These are phyloP conservation scores for Neocallimastix lanati DNA, from an alignment of 192 early-diverging fungal species.

Conservation along the genomic window DNA sequence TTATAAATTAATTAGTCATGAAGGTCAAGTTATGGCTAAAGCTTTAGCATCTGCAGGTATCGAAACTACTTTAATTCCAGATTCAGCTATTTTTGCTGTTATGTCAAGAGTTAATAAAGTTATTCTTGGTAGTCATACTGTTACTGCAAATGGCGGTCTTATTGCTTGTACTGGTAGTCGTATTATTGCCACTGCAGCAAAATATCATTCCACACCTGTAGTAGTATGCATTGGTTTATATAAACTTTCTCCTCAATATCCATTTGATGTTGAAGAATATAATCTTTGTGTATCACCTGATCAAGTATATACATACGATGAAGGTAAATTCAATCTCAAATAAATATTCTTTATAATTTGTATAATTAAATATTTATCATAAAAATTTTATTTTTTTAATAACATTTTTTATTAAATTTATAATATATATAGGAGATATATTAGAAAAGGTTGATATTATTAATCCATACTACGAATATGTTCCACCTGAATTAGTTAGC, in stretches of 20 bases:
- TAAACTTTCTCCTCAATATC: slow-evolving; percentile 72
- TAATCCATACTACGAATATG: slow-evolving; percentile 86
- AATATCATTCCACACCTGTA: slow-evolving; percentile 75
- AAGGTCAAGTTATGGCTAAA: slow-evolving; percentile 69
- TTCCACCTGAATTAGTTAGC: slow-evolving; percentile 72
- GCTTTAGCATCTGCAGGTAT: slow-evolving; percentile 58
- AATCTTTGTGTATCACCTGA: slow-evolving; percentile 63
- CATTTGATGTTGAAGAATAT: slow-evolving; percentile 72
- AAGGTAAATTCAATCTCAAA: slow-evolving; percentile 34
- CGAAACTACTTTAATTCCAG: slow-evolving; percentile 76
- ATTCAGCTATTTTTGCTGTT: slow-evolving; percentile 86
- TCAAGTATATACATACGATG: slow-evolving; percentile 56
- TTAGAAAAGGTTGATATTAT: slow-evolving; percentile 59
- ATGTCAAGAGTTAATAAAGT: slow-evolving; percentile 98
- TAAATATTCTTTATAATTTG: too few relatives aligned
- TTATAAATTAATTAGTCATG: slow-evolving; percentile 46
- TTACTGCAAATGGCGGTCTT: slow-evolving; percentile 83
- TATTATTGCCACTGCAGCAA: slow-evolving; percentile 72
- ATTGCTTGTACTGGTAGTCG: slow-evolving; percentile 65
- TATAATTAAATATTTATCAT: too few relatives aligned
- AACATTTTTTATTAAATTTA: background rate
- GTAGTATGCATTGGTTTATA: slow-evolving; percentile 80
- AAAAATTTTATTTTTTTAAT: background rate
- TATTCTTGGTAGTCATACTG: slow-evolving; percentile 70
- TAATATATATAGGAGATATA: slow-evolving; percentile 33